These are phyloP conservation scores for Coffea humblotiana DNA, from an alignment of 305 asterid genomes.

Conservation along the genomic window DNA sequence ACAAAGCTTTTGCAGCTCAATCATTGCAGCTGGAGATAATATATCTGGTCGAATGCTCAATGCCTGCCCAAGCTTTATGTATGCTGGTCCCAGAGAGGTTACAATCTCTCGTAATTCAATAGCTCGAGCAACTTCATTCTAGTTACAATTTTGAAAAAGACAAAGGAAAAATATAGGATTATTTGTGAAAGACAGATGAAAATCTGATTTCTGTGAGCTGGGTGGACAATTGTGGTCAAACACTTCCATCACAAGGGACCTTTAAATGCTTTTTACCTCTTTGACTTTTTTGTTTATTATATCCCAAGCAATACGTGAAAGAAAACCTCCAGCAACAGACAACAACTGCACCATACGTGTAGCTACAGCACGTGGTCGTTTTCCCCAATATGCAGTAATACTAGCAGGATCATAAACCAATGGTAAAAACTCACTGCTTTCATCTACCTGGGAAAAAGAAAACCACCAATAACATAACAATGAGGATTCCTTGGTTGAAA, in stretches of 20 bases:
- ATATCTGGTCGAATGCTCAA: constrained; percentile 97
- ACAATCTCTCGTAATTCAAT: constrained; percentile 96
- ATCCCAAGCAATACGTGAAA: constrained; percentile 80
- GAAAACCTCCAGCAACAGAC: constrained; percentile 97
- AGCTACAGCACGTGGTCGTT: constrained; percentile 94
- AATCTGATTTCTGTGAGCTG: background rate
- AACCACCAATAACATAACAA: background rate
- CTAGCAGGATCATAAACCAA: constrained; percentile 83
- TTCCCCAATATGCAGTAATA: constrained; percentile 93
- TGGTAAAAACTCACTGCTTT: constrained; percentile 95
- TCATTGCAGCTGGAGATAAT: constrained; percentile 90
- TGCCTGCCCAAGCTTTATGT: constrained; percentile 99
- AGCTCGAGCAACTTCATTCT: constrained; percentile 99
- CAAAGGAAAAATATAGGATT: background rate
- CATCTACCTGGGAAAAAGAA: constrained; percentile 63
- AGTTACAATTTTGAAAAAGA: constrained; percentile 19
- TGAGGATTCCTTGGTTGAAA: background rate
- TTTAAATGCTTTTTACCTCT: constrained; percentile 53
- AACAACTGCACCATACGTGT: constrained; percentile 82
- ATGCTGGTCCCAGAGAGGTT: constrained; percentile 98
- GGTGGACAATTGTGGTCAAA: background rate
- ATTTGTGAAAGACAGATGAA: background rate
- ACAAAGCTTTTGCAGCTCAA: constrained; percentile 96
- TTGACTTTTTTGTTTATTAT: constrained; percentile 76
- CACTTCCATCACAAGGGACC: background rate